phyloP scores from a whole-genome alignment of 148 eudicot species.

The Agrostemma githago region DNA sequence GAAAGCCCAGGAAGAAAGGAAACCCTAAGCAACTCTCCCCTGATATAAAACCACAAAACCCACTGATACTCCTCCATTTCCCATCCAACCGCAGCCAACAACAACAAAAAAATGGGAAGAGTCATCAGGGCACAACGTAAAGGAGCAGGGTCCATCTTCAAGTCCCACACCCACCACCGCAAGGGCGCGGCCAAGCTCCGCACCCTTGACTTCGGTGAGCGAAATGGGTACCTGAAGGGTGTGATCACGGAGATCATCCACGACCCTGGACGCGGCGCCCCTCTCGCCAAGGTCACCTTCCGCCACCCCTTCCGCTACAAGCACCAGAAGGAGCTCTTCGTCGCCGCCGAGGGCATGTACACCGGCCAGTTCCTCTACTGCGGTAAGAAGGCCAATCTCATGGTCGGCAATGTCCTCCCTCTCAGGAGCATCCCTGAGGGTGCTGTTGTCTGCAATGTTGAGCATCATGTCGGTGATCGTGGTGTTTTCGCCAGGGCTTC shows the following conservation, averaged over 20 bases:
- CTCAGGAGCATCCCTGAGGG: slow-evolving; percentile 40
- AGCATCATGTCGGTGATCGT: slow-evolving; percentile 47
- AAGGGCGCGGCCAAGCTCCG: slow-evolving; percentile 40
- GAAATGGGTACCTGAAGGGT: slow-evolving; percentile 35
- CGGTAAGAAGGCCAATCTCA: slow-evolving; percentile 36
- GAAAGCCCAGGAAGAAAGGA: not conserved
- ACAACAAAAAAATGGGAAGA: slow-evolving; percentile 27
- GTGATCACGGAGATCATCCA: slow-evolving; percentile 39
- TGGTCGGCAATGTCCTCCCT: slow-evolving; percentile 39
- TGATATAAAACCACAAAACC: not conserved
- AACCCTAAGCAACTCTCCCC: slow-evolving; percentile 4
- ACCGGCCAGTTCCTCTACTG: slow-evolving; percentile 39
- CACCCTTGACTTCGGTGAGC: slow-evolving; percentile 35
- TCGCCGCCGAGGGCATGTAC: slow-evolving; percentile 40
- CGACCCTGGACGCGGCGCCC: slow-evolving; percentile 40
- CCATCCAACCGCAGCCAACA: not conserved
- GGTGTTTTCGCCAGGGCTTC: slow-evolving; percentile 39
- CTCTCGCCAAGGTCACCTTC: slow-evolving; percentile 32
- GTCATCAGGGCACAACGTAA: slow-evolving; percentile 42
- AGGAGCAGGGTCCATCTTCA: slow-evolving; percentile 42
- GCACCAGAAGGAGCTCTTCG: slow-evolving; percentile 37
- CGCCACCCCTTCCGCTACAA: slow-evolving; percentile 37
- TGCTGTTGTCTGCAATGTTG: slow-evolving; percentile 41
- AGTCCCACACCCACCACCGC: slow-evolving; percentile 41
- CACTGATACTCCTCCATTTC: not conserved